These are phyloP conservation scores for Saccharomycopsis sp. DNA, from an alignment of 805 yeast species.

Conservation along the genomic window DNA sequence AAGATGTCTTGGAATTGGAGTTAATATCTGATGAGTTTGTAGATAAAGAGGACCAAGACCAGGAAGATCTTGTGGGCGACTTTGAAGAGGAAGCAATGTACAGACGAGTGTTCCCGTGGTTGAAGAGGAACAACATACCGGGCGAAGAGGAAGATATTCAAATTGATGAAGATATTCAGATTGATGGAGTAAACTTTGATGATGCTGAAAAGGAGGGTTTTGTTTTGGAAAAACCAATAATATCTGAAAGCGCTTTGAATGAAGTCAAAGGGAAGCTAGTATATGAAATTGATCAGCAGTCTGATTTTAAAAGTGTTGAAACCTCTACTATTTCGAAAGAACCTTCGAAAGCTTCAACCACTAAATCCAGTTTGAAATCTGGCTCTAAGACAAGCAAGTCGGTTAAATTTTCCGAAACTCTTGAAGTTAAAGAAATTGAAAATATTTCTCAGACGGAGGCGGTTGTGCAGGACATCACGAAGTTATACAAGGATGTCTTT, in stretches of 20 bases:
- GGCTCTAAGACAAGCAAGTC: conserved; percentile 6
- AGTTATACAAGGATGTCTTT: conserved; percentile 19
- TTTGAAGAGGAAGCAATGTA: conserved; percentile 19
- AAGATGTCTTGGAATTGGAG: conserved; percentile 16
- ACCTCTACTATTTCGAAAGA: neutral
- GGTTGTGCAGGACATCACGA: conserved; percentile 7
- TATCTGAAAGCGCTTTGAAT: conserved; percentile 12
- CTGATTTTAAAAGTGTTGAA: neutral
- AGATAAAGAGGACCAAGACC: conserved; percentile 7
- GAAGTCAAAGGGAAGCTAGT: conserved; percentile 11
- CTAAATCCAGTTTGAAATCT: neutral
- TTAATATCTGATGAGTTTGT: conserved; percentile 10
- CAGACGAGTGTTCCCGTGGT: conserved; percentile 20
- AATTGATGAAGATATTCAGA: conserved; percentile 1
- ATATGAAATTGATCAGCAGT: conserved; percentile 10
- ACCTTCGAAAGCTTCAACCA: neutral
- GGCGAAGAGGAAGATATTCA: neutral
- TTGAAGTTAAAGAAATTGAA: conserved; percentile 9
- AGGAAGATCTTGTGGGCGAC: conserved; percentile 8
- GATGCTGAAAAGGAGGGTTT: conserved; percentile 5
- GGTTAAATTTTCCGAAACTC: conserved; percentile 15
- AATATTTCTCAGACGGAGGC: neutral
- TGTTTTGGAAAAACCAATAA: conserved; percentile 16
- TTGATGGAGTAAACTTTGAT: conserved; percentile 12
- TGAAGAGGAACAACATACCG: conserved; percentile 1